These are phyloP conservation scores for Aureobasidium sp. DNA, from an alignment of 2,329 filamentous ascomycete species.

Conservation along the genomic window DNA sequence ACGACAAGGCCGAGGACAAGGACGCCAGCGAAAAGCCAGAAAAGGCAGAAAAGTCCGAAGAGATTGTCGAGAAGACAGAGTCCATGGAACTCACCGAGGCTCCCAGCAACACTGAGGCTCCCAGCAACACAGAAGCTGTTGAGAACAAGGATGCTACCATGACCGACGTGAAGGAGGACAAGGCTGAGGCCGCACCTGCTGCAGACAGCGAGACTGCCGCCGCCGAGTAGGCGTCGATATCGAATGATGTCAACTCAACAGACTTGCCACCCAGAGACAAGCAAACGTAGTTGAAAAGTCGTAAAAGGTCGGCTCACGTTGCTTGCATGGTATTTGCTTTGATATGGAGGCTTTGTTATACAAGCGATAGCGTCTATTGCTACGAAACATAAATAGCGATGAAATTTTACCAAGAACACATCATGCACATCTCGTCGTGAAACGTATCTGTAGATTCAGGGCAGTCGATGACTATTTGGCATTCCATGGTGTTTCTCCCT, in stretches of 20 bases:
- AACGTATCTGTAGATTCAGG: not conserved
- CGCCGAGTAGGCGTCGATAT: slow-evolving; percentile 1
- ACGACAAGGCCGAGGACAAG: slow-evolving; percentile 10
- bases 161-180: slow-evolving; percentile 28
- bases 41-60: slow-evolving; percentile 32
- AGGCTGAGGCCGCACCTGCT: slow-evolving; percentile 14
- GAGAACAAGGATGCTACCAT: slow-evolving; percentile 27
- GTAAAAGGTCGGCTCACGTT: slow-evolving; percentile 15
- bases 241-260: slow-evolving; percentile 17
- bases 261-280: not conserved
- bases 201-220: slow-evolving; percentile 22
- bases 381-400: not conserved
- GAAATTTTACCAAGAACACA: not conserved
- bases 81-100: slow-evolving; percentile 18
- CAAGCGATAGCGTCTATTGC: slow-evolving; percentile 1
- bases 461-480: not conserved
- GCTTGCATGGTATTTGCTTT: slow-evolving; percentile 8
- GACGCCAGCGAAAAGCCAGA: slow-evolving; percentile 19
- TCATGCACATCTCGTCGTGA: not conserved
- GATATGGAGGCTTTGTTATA: not conserved
- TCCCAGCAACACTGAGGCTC: slow-evolving; percentile 24
- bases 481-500: not conserved
- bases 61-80: slow-evolving; percentile 29
- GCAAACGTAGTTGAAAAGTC: not conserved
- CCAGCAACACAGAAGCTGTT: slow-evolving; percentile 24